Evolutionary conservation across 768 basidiomycete species (phyloP).

Genomic region (Boletus eberwhitei): DNA sequence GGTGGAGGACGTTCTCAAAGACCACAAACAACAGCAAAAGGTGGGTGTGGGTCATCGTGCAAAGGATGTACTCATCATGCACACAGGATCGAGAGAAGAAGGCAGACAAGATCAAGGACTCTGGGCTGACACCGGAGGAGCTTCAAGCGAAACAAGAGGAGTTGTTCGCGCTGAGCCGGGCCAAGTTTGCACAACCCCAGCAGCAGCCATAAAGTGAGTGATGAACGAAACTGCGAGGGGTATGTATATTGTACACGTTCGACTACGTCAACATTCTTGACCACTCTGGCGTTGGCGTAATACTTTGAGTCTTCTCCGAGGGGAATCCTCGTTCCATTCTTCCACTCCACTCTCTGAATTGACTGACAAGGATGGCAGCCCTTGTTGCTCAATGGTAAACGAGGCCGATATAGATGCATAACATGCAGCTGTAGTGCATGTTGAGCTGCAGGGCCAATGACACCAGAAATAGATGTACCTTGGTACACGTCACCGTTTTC

Average conservation of each 20-base stretch:
- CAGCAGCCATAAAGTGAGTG: conserved; percentile 29
- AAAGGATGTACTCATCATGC: conserved; percentile 2
- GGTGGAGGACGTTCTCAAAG: conserved; percentile 89
- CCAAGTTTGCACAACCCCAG: conserved; percentile 66
- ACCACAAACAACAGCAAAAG: conserved; percentile 95
- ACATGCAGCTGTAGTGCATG: conserved; percentile 49
- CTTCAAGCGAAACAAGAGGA: conserved; percentile 83
- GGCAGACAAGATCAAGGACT: conserved; percentile 82
- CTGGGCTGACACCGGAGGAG: conserved; percentile 89
- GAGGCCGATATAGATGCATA: conserved; percentile 81
- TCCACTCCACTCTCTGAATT: conserved; percentile 27
- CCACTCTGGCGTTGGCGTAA: conserved; percentile 42
- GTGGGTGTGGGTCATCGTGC: conserved; percentile 38
- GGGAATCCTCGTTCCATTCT: conserved; percentile 72
- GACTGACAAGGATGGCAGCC: conserved; percentile 55
- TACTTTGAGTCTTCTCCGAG: conserved; percentile 52
- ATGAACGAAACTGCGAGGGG: neutral
- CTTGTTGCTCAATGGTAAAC: conserved; percentile 77
- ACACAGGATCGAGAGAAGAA: conserved; percentile 86
- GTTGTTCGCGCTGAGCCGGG: conserved; percentile 89
- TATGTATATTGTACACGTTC: conserved; percentile 23
- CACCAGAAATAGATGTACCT: conserved; percentile 45
- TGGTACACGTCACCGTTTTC: conserved; percentile 56
- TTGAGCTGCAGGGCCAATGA: conserved; percentile 12
- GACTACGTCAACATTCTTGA: conserved; percentile 33